Evolutionary conservation across 345 rosid species (phyloP), one percentile per base, ranked within the genome.

Genomic region (Corchorus capsularis): DNA sequence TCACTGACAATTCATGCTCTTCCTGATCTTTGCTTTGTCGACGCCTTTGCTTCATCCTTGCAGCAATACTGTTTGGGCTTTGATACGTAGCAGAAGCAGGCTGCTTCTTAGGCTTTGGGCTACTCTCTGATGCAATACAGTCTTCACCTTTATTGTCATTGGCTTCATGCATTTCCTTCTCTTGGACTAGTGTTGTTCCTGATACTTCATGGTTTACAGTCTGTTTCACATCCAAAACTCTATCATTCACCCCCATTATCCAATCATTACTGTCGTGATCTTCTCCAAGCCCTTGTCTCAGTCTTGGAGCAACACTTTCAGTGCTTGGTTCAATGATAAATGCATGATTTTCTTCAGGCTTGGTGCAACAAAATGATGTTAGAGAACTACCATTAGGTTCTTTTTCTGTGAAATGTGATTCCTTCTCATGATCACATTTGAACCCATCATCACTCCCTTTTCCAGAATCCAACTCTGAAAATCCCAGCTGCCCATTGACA

Each of bases 301-400:
- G 76, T 83, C 93, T 83, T 81, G 83, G 88, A 67, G 77, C 85
- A 60, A 82, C 84, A 59, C 87, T 81, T 34, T 87, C 79, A 16
- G 79, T 84, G 77, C 47, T 78, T 63, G 79, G 83, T 76, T 85
- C 84, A 8, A 54, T 35, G 45, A 78, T 22, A 43, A 47, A 8
- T 14, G 69, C 78, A 34, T 70, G 66, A 76, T 78, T 81, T 74
- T 49, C 72, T 55, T 45, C 19, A 5, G 73, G 81, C 17, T 71
- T 79, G 11, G 5, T 53, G 71, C 62, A 3, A 65, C 32, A 45
- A 32, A 22, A 77, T 43, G 17, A 27, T 32, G 62, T 57, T 37
- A 47, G 19, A 53, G 27, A 45, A 32, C 39, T 56, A 39, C 20
- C 50, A 55, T 34, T 37, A 22, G 65, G 35, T 61, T 73, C 75